phyloP scores from a whole-genome alignment of 805 yeast genomes.

The Jamesozyma lodderae region DNA sequence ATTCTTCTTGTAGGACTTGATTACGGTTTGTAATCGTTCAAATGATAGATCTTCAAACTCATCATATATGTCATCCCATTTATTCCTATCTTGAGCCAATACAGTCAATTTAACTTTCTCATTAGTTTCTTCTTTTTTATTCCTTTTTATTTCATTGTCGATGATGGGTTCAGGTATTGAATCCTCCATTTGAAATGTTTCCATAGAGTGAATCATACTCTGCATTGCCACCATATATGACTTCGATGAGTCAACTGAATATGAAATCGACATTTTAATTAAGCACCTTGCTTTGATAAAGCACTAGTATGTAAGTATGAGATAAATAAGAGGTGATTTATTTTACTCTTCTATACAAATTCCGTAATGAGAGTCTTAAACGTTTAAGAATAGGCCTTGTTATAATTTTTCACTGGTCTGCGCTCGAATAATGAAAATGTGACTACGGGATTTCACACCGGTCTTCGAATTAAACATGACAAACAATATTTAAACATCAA shows the following conservation, averaged over 20 bases:
- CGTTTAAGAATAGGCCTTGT: too few relatives aligned
- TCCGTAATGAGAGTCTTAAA: too few relatives aligned
- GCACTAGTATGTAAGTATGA: too few relatives aligned
- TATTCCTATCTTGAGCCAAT: constrained; percentile 33
- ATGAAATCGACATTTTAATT: constrained; percentile 36
- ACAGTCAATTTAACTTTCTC: constrained; percentile 25
- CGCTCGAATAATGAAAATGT: too few relatives aligned
- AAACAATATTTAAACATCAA: too few relatives aligned
- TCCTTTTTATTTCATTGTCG: constrained; percentile 22
- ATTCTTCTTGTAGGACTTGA: constrained; percentile 12
- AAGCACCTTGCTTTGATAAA: too few relatives aligned
- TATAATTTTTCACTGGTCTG: too few relatives aligned
- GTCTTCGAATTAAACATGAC: too few relatives aligned
- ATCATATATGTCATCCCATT: constrained; percentile 33
- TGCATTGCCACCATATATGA: constrained; percentile 76
- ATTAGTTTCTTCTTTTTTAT: constrained; percentile 22
- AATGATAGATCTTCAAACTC: constrained; percentile 27
- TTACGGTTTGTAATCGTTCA: constrained; percentile 14
- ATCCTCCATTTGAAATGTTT: constrained; percentile 21
- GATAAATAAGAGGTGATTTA: too few relatives aligned
- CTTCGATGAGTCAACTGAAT: constrained; percentile 54
- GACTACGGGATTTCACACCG: too few relatives aligned
- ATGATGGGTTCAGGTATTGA: constrained; percentile 15
- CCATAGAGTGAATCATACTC: constrained; percentile 48
- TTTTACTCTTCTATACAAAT: too few relatives aligned